These are phyloP conservation scores for Sporothrix brasiliensis DNA, from an alignment of 2,329 filamentous ascomycete species.

Conservation along the genomic window DNA sequence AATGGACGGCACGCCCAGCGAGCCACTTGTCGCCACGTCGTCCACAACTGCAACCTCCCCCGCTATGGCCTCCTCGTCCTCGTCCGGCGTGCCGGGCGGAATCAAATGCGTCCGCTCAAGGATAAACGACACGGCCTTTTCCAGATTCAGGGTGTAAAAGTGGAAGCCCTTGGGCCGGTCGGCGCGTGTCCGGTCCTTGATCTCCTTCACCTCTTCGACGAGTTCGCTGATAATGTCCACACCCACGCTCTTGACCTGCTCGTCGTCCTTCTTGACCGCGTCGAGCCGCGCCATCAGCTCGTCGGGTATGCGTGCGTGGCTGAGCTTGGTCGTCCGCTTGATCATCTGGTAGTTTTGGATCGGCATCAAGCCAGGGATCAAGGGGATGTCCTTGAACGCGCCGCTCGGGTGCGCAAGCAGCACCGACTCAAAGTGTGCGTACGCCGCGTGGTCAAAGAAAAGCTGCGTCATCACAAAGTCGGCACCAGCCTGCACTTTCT, in stretches of 20 bases:
- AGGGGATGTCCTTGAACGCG: slow-evolving; percentile 80
- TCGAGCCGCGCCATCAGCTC: slow-evolving; percentile 71
- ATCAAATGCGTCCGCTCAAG: slow-evolving; percentile 85
- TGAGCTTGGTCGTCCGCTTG: slow-evolving; percentile 89
- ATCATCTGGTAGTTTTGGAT: slow-evolving; percentile 98
- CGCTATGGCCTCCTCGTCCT: slow-evolving; percentile 44
- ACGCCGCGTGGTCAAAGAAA: slow-evolving; percentile 88
- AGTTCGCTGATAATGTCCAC: slow-evolving; percentile 84
- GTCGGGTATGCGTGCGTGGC: slow-evolving; percentile 79
- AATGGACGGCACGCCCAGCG: slow-evolving; percentile 51
- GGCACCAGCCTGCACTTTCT: slow-evolving; percentile 87
- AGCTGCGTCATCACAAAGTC: slow-evolving; percentile 99
- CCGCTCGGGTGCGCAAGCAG: slow-evolving; percentile 81
- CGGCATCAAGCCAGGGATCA: slow-evolving; percentile 95
- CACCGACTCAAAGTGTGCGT: slow-evolving; percentile 74
- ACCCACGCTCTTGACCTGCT: slow-evolving; percentile 76
- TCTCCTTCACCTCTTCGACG: slow-evolving; percentile 71
- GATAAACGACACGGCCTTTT: slow-evolving; percentile 94
- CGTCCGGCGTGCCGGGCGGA: slow-evolving; percentile 55
- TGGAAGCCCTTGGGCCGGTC: slow-evolving; percentile 77
- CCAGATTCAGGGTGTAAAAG: slow-evolving; percentile 95
- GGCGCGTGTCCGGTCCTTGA: slow-evolving; percentile 56
- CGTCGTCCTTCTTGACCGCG: slow-evolving; percentile 75
- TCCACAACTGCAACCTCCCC: slow-evolving; percentile 52
- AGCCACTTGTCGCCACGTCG: slow-evolving; percentile 50